These are phyloP conservation scores for Tulasnella sp. DNA, from an alignment of 768 basidiomycete species.

Conservation along the genomic window DNA sequence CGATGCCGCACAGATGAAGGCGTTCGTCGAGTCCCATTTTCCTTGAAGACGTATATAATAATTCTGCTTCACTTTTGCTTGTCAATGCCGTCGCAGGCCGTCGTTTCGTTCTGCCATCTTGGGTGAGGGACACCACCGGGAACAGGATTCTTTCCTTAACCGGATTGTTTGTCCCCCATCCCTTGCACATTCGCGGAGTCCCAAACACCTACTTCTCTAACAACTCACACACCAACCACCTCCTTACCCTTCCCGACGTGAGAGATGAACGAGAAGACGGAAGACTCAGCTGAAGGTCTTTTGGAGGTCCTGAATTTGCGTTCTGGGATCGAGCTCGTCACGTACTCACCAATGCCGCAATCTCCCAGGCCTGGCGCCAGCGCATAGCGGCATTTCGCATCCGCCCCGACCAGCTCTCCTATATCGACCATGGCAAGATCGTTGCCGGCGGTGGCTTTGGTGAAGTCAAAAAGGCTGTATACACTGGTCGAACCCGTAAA, in stretches of 20 bases:
- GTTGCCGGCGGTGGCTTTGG: background rate
- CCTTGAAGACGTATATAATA: too few relatives aligned
- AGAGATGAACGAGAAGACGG: background rate
- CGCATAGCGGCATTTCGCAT: background rate
- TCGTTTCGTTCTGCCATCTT: too few relatives aligned
- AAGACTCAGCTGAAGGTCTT: background rate
- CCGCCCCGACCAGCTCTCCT: background rate
- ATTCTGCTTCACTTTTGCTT: too few relatives aligned
- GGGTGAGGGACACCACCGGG: background rate
- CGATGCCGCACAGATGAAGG: too few relatives aligned
- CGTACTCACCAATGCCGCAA: background rate
- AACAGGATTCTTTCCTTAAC: background rate
- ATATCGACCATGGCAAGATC: background rate
- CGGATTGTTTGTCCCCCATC: background rate
- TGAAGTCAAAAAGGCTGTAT: background rate
- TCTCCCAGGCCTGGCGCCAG: background rate
- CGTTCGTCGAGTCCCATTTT: too few relatives aligned
- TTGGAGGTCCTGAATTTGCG: background rate
- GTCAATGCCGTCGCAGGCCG: too few relatives aligned
- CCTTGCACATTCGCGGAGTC: background rate
- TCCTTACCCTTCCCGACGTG: background rate
- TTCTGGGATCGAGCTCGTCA: background rate
- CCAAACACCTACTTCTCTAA: too few relatives aligned
- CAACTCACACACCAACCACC: background rate
- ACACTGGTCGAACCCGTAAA: background rate